phyloP scores from a whole-genome alignment of 331 rosid genomes.

The Erythrophleum ivorense region DNA sequence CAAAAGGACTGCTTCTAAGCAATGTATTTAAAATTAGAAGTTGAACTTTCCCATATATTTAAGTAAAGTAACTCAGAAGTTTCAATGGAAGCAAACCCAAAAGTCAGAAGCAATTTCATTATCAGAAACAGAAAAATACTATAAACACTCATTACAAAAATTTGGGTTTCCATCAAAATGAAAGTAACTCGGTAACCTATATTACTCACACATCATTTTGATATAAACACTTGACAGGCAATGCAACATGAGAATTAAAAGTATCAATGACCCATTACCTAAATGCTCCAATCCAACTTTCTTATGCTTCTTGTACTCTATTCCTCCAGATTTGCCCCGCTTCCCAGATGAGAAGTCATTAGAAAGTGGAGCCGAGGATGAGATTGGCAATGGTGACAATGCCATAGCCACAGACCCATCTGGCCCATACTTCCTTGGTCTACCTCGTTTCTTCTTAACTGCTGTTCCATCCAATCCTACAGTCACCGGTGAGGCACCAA shows the following conservation, averaged over 20 bases:
- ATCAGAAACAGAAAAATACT: slow-evolving; percentile 31
- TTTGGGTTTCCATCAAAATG: slow-evolving; percentile 16
- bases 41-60: slow-evolving; percentile 6
- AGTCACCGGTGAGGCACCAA: slow-evolving; percentile 56
- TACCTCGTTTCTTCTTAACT: slow-evolving; percentile 75
- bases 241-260: slow-evolving; percentile 25
- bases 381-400: slow-evolving; percentile 75
- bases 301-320: slow-evolving; percentile 64
- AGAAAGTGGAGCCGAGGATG: slow-evolving; percentile 62
- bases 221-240: not conserved
- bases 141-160: slow-evolving; percentile 25
- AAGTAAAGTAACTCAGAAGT: slow-evolving; percentile 6
- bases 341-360: slow-evolving; percentile 54
- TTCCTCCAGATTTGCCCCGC: slow-evolving; percentile 61
- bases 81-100: slow-evolving; percentile 9
- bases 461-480: slow-evolving; percentile 59
- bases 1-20: slow-evolving; percentile 6
- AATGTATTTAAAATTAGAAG: slow-evolving; percentile 7
- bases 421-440: slow-evolving; percentile 84
- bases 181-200: slow-evolving; percentile 24
- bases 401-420: slow-evolving; percentile 82
- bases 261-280: slow-evolving; percentile 50
- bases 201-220: slow-evolving; percentile 12
- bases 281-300: slow-evolving; percentile 61
- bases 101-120: not conserved